These are phyloP conservation scores for Axilococcus clingmanii DNA, from an alignment of 139 green algal species.

Conservation along the genomic window DNA sequence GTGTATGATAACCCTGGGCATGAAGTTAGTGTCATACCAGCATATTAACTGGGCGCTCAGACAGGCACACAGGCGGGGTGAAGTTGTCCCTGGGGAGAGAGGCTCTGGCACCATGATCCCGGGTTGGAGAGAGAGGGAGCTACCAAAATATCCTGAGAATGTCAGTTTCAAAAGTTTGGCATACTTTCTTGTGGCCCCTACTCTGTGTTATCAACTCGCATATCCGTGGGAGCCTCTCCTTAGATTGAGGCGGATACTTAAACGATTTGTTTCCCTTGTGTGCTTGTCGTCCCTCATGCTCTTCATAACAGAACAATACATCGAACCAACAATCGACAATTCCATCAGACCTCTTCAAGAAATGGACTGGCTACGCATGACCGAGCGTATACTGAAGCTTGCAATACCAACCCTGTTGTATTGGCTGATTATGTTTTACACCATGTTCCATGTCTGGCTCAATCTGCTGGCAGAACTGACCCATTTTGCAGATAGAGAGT, in stretches of 20 bases:
- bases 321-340: constrained; percentile 70
- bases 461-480: constrained; percentile 86
- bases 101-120: constrained; percentile 15
- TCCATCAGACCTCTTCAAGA: constrained; percentile 42
- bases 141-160: constrained; percentile 65
- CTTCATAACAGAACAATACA: constrained; percentile 73
- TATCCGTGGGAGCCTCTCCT: constrained; percentile 33
- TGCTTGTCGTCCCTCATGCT: constrained; percentile 37
- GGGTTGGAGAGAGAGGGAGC: neutral
- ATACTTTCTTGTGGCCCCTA: constrained; percentile 72
- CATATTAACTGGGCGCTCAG: constrained; percentile 66
- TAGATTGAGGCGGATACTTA: constrained; percentile 21
- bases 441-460: constrained; percentile 78
- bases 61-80: constrained; percentile 13
- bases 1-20: constrained; percentile 40
- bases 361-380: constrained; percentile 55
- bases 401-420: constrained; percentile 81
- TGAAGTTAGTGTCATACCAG: constrained; percentile 73
- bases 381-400: constrained; percentile 87
- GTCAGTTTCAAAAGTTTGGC: constrained; percentile 41
- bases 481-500: constrained; percentile 85
- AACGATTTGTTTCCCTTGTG: neutral
- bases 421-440: constrained; percentile 84
- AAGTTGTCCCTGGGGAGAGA: constrained; percentile 44
- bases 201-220: constrained; percentile 65